Base-by-base conservation (phyloP, 2,329 filamentous ascomycete species). In the Penicillium glabrum region DNA sequence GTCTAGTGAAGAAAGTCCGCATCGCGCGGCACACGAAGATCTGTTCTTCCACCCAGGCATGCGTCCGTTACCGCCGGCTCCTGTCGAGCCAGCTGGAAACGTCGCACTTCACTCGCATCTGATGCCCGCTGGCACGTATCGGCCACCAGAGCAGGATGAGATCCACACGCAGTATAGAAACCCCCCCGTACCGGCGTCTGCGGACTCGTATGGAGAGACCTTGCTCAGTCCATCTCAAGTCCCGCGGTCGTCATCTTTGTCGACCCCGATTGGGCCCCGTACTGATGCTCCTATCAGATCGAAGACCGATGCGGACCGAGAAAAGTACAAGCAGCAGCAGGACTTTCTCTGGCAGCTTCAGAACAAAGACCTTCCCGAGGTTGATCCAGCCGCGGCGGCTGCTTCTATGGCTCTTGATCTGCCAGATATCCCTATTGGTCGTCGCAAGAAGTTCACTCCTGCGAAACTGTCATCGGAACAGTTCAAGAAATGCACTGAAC, bases 1-100 rank as follows among this genome's bases (percentile, higher is more conserved):
- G 47, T 82, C 80, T 37, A 76, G 74, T 16, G 87, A 85, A 63
- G 87, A 90, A 37, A 90, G 87, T 27, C 86, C 88, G 1, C 76
- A 79, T 35, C 85, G 85, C 61, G 87, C 89, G 44, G 91, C 92
- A 54, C 90, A 91, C 60, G 90, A 89, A 19, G 95, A 96, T 66
- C 87, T 98, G 70, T 96, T 96, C 71, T 99, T 96, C 72, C 92
- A 98, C 67, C 93, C 93, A 19, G 91, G 91, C 39, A 86, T 92
- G 69, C 80, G 80, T 51, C 86, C 86, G 52, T 73, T 89, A 46
- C 84, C 86, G 66, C 80, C 86, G 78, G 76, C 92, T 75, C 74
- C 88, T 79, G 69, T 90, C 78, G 63, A 84, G 5, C 70, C 79
- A 29, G 80, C 76, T 46, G 79, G 79, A 8, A 80, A 80, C 61